Evolutionary conservation across 805 yeast genomes (phyloP).

Genomic region (Myxozyma neglecta): DNA sequence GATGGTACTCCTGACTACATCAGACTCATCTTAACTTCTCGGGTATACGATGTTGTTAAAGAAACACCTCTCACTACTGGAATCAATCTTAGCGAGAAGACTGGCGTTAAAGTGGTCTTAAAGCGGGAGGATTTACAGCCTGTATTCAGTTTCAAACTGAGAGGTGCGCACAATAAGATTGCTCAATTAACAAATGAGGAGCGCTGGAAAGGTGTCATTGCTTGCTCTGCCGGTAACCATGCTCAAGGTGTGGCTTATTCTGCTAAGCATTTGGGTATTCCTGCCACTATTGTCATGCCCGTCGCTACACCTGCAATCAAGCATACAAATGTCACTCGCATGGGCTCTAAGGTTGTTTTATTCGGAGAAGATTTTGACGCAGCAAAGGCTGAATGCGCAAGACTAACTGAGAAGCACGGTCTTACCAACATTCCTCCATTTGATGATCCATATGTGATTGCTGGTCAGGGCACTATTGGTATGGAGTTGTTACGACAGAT

Average conservation of each 20-base stretch:
- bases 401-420: conserved; percentile 67
- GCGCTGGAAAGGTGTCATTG: conserved; percentile 83
- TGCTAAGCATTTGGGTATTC: conserved; percentile 78
- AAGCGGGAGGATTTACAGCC: conserved; percentile 94
- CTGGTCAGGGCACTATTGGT: conserved; percentile 98
- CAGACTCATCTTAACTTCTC: conserved; percentile 81
- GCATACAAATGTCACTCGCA: conserved; percentile 82
- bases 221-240: conserved; percentile 98
- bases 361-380: conserved; percentile 92
- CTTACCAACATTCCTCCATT: conserved; percentile 95
- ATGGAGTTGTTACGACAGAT: conserved; percentile 89
- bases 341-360: conserved; percentile 92
- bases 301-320: conserved; percentile 94
- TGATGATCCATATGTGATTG: conserved; percentile 96
- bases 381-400: conserved; percentile 87
- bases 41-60: conserved; percentile 91
- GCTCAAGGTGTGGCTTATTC: conserved; percentile 98
- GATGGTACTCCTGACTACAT: conserved; percentile 86
- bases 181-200: conserved; percentile 67
- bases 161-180: conserved; percentile 98
- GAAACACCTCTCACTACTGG: conserved; percentile 86
- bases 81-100: conserved; percentile 66
- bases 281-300: conserved; percentile 98
- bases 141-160: conserved; percentile 90
- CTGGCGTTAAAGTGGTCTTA: conserved; percentile 72